Base-by-base conservation (phyloP, 768 basidiomycete genomes). In the Ramaria sp. region DNA sequence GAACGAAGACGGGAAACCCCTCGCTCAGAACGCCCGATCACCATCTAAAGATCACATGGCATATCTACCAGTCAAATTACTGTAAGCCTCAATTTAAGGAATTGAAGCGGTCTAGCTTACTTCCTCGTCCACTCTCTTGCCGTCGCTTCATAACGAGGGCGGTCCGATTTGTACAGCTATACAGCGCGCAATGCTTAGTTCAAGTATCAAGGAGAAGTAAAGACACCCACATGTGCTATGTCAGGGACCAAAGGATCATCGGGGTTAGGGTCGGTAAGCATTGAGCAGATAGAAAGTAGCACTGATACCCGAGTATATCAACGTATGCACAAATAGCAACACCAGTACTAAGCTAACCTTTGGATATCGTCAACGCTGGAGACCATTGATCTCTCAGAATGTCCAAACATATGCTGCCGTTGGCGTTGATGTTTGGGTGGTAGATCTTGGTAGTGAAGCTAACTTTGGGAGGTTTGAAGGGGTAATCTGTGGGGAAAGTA, bases 101-200 rank as follows among this genome's bases (percentile, higher is more conserved):
- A 41, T 1, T 41, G 13, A 36, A 30, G 34, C 25, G n/a, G 28
- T 10, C 27, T 18, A 27, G 30, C 88, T 62, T 66, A 98, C 94
- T 98, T 98, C 82, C 95, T 85, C 70, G 95, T 95, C 95, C 95
- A 99, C 77, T 99, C 96, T 73, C 93, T 78, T 25, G 96, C 96
- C 32, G 92, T 98, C 57, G 93, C 88, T 72, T 98, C 96, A 67
- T 99, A 99, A 64, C 94, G 83, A 60, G 88, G 73, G 62, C 95
- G 83, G 73, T 99, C 96, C 36, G 94, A 97, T 91, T 98, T 99
- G 83, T 99, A 99, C 61, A 97, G 67, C 67, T 71, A 63, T 18
- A 50, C 32, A 15, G 12, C 24, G 37, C 24, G 24, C 15, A 36
- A 27, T 41, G 25, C 20, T 50, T 20, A 41, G 49, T 32, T 50